phyloP scores from a whole-genome alignment of 2,329 filamentous ascomycete genomes.

The Rutstroemia sp. region DNA sequence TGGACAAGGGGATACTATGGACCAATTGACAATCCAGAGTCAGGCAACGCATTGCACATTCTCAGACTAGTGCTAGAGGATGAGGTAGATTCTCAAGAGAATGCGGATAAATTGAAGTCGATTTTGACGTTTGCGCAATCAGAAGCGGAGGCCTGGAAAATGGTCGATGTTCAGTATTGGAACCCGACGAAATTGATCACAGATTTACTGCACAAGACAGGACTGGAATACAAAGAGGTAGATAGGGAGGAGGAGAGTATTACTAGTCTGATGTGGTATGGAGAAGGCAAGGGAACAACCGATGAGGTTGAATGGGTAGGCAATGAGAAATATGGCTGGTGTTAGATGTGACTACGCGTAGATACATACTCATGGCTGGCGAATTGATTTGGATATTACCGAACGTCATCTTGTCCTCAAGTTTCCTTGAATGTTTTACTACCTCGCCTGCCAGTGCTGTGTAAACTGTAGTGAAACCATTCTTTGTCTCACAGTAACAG shows the following conservation, averaged over 20 bases:
- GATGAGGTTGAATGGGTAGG: conserved; percentile 61
- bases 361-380: too few relatives aligned
- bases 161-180: conserved; percentile 71
- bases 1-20: conserved; percentile 64
- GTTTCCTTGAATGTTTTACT: too few relatives aligned
- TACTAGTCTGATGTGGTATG: conserved; percentile 66
- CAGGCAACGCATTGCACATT: conserved; percentile 62
- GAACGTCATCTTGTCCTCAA: too few relatives aligned
- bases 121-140: conserved; percentile 60
- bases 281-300: conserved; percentile 38
- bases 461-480: too few relatives aligned
- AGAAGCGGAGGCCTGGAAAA: conserved; percentile 65
- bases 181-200: conserved; percentile 58
- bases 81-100: conserved; percentile 32
- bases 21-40: conserved; percentile 35
- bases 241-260: conserved; percentile 61
- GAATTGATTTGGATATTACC: too few relatives aligned
- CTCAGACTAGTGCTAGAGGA: conserved; percentile 62
- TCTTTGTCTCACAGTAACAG: too few relatives aligned
- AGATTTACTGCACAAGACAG: conserved; percentile 39
- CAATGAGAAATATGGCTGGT: conserved; percentile 76
- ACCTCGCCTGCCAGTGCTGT: too few relatives aligned
- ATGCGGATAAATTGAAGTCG: conserved; percentile 48
- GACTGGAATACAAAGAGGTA: conserved; percentile 41
- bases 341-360: conserved; percentile 33